phyloP scores from a whole-genome alignment of 2,329 filamentous ascomycete genomes.

The Paecilomyces niveus region DNA sequence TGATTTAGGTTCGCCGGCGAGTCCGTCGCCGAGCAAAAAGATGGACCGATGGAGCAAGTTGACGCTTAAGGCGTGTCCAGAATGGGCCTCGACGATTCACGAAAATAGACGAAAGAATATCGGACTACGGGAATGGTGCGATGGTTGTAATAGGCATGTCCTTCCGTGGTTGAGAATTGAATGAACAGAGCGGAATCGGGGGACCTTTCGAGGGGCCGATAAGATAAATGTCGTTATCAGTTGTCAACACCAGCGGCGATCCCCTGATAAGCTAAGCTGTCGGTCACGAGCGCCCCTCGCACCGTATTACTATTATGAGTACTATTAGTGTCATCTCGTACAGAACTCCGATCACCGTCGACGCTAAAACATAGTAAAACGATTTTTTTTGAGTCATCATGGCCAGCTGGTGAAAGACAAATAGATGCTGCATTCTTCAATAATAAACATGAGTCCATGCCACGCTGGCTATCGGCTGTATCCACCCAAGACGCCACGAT shows the following conservation, averaged over 20 bases:
- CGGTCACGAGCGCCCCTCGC: background rate
- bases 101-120: background rate
- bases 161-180: background rate
- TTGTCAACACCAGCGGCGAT: background rate
- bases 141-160: background rate
- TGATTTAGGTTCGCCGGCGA: background rate
- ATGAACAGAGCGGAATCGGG: background rate
- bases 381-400: too few relatives aligned
- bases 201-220: background rate
- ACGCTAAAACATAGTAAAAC: too few relatives aligned
- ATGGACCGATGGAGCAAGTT: background rate
- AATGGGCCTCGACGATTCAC: background rate
- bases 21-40: background rate
- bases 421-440: too few relatives aligned
- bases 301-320: background rate
- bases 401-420: too few relatives aligned
- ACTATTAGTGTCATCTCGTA: background rate
- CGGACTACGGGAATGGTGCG: background rate
- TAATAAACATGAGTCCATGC: too few relatives aligned
- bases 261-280: background rate
- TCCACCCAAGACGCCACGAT: too few relatives aligned
- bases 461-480: too few relatives aligned
- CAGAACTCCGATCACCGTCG: too few relatives aligned
- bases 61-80: background rate
- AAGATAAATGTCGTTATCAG: background rate